phyloP scores from a whole-genome alignment of 2,329 filamentous ascomycete genomes.

The Verticillium nonalfalfae region DNA sequence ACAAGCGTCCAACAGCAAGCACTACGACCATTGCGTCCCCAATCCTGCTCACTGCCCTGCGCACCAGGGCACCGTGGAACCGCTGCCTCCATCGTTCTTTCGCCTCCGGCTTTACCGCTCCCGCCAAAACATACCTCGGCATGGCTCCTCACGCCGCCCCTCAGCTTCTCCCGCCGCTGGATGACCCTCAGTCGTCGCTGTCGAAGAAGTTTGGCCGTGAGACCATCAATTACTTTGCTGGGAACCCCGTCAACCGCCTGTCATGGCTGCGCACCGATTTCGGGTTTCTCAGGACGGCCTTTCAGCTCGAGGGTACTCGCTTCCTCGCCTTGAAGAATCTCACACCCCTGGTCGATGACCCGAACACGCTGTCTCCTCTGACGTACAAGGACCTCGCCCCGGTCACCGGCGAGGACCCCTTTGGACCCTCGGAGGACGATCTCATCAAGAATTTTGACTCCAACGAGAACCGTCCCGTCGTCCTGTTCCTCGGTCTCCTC shows the following conservation, averaged over 20 bases:
- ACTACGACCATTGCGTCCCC: background rate
- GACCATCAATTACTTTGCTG: conserved; percentile 78
- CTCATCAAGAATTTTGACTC: conserved; percentile 71
- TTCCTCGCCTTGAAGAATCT: conserved; percentile 79
- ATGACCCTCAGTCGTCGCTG: conserved; percentile 58
- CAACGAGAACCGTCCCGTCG: conserved; percentile 54
- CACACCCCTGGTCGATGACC: conserved; percentile 58
- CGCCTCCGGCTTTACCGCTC: background rate
- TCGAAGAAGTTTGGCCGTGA: conserved; percentile 73
- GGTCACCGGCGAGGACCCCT: conserved; percentile 67
- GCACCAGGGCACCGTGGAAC: background rate
- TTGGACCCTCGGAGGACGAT: conserved; percentile 65
- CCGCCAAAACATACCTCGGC: conserved; percentile 5
- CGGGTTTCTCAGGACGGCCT: conserved; percentile 62
- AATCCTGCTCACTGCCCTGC: background rate
- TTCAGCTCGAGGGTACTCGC: conserved; percentile 55
- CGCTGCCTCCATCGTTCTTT: background rate
- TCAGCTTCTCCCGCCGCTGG: conserved; percentile 33
- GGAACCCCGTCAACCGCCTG: conserved; percentile 70
- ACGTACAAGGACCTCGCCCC: conserved; percentile 61
- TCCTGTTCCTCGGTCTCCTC: conserved; percentile 82
- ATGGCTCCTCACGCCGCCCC: conserved; percentile 25
- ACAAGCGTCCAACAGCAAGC: background rate
- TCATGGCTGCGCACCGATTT: conserved; percentile 70
- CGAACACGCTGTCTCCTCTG: conserved; percentile 24